These are phyloP conservation scores for Termitomyces sp. DNA, from an alignment of 768 basidiomycete species.

Conservation along the genomic window DNA sequence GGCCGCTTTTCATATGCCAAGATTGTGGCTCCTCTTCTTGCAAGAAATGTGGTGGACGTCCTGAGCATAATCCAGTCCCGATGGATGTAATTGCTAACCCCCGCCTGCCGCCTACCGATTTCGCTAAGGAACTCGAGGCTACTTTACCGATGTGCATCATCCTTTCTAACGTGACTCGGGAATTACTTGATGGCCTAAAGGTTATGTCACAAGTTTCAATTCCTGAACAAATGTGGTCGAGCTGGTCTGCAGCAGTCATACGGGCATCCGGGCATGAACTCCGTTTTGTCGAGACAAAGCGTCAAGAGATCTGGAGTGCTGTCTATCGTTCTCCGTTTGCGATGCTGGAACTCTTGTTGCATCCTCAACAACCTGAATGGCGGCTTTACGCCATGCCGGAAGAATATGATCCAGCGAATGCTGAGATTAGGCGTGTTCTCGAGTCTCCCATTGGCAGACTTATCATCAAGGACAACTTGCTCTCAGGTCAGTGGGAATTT, in stretches of 20 bases:
- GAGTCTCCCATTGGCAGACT: conserved; percentile 75
- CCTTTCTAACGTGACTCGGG: conserved; percentile 42
- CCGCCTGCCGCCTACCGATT: conserved; percentile 67
- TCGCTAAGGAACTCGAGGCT: conserved; percentile 73
- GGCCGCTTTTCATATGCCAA: conserved; percentile 58
- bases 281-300: conserved; percentile 79
- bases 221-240: conserved; percentile 52
- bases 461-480: conserved; percentile 47
- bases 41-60: conserved; percentile 82
- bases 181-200: conserved; percentile 48
- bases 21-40: conserved; percentile 82
- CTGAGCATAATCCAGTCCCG: conserved; percentile 70
- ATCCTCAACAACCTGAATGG: conserved; percentile 81
- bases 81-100: conserved; percentile 47
- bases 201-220: conserved; percentile 33
- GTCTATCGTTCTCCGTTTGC: conserved; percentile 71
- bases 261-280: conserved; percentile 58
- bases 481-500: conserved; percentile 74
- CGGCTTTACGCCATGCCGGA: conserved; percentile 72
- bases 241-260: conserved; percentile 65
- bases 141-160: conserved; percentile 83
- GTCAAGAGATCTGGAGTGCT: conserved; percentile 85
- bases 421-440: conserved; percentile 70
- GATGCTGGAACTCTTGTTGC: conserved; percentile 68
- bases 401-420: conserved; percentile 65